Percentiles rank a stretch among this genome's conserved stretches.
Conservation (phyloP, 1,284 basidiomycete species). For the Pterulicium gracile region DNA sequence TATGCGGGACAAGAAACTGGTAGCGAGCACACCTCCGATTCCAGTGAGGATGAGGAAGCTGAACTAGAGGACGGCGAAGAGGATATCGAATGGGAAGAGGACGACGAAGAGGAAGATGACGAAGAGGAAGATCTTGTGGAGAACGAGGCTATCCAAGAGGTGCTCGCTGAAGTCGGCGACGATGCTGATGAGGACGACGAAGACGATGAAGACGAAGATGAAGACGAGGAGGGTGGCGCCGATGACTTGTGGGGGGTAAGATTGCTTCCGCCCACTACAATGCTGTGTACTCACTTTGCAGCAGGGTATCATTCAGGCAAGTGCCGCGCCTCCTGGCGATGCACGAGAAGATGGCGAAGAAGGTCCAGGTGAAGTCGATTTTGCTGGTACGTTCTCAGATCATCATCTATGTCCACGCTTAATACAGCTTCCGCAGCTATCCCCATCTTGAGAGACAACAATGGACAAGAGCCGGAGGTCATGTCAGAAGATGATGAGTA, state of each 20-base stretch:
- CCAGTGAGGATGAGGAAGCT: conserved; percentile 57
- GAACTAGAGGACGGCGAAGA: conserved; percentile 46
- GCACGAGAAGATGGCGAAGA: conserved; percentile 32
- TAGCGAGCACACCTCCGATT: conserved; percentile 66
- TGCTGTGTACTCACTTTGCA: conserved; percentile 22
- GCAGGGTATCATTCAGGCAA: conserved; percentile 1
- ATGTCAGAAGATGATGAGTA: conserved; percentile 66
- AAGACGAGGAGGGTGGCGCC: conserved; percentile 40
- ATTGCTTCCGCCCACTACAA: not conserved
- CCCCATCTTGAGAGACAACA: not conserved
- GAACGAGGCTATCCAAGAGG: too few relatives aligned
- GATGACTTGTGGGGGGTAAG: conserved; percentile 17
- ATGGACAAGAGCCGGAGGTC: conserved; percentile 45
- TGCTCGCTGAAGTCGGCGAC: conserved; percentile 29
- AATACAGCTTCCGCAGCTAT: not conserved
- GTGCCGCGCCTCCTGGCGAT: conserved; percentile 10
- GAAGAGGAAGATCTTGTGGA: conserved; percentile 36
- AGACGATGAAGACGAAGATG: conserved; percentile 40
- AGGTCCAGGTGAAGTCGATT: conserved; percentile 9
- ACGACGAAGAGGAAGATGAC: conserved; percentile 43
- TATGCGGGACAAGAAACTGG: conserved; percentile 74
- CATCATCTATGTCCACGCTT: not conserved
- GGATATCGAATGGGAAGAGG: conserved; percentile 25
- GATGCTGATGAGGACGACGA: conserved; percentile 26
- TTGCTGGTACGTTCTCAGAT: not conserved